These are phyloP conservation scores for Lobosporangium transversale DNA, from an alignment of 192 early-diverging fungal species.

Conservation along the genomic window DNA sequence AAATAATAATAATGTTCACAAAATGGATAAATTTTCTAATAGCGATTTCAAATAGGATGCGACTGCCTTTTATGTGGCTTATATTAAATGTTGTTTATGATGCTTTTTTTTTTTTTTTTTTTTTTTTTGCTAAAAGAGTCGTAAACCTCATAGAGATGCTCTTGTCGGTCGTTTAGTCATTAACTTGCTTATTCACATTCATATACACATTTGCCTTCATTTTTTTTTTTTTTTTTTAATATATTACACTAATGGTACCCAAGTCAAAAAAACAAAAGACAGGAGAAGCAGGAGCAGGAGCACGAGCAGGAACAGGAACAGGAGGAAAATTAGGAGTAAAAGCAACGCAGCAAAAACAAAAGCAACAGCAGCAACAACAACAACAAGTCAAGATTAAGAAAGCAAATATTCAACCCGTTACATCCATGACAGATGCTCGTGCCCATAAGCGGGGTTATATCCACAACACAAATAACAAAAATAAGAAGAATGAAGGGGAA, in stretches of 20 bases:
- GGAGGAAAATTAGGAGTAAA: too few species aligned
- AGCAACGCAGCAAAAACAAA: slow-evolving; percentile 7
- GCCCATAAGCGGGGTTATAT: slow-evolving; percentile 1
- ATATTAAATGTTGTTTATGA: not conserved
- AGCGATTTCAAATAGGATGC: too few species aligned
- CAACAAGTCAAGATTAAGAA: not conserved
- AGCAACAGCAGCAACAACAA: not conserved
- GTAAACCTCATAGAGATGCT: too few species aligned
- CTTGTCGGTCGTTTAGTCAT: not conserved
- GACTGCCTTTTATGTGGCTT: too few species aligned
- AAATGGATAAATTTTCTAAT: too few species aligned
- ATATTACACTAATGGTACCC: slow-evolving; percentile 19
- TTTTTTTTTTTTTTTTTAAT: not conserved
- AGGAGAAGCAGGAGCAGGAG: not conserved
- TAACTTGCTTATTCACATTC: not conserved
- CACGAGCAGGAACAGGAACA: not conserved
- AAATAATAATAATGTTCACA: too few species aligned
- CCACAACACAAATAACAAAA: not conserved
- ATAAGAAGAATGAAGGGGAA: slow-evolving; percentile 11
- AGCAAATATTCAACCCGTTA: slow-evolving; percentile 31
- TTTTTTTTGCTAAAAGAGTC: not conserved
- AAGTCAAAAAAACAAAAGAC: slow-evolving; percentile 32
- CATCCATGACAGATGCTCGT: slow-evolving; percentile 17
- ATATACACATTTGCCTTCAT: not conserved
- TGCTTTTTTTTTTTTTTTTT: not conserved